These are phyloP conservation scores for Scenedesmus sp. DNA, from an alignment of 163 green algal genomes.

Conservation along the genomic window DNA sequence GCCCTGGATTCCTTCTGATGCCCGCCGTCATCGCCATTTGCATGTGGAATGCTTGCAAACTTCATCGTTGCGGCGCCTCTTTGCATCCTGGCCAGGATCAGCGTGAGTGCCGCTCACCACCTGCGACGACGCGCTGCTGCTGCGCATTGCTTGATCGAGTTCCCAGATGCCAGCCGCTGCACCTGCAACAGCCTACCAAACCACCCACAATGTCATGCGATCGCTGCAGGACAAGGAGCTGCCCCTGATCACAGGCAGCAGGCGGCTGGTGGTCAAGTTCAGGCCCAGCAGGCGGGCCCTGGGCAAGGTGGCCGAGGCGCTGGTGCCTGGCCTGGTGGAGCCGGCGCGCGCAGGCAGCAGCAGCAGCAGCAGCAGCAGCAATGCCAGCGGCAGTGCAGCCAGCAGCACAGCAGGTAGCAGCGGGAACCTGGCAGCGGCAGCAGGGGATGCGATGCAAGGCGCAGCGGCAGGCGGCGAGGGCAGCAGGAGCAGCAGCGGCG, in stretches of 20 bases:
- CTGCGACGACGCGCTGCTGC: no score
- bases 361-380: constrained; percentile 23
- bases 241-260: constrained; percentile 52
- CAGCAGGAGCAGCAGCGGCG: neutral
- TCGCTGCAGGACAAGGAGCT: constrained; percentile 48
- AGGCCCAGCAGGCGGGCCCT: constrained; percentile 61
- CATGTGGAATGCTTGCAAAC: no score
- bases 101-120: no score
- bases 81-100: no score
- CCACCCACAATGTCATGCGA: no score
- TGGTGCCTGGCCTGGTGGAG: constrained; percentile 54
- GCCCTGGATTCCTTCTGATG: no score
- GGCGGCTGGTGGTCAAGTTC: constrained; percentile 68
- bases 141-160: no score
- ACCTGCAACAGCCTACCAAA: neutral
- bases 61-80: no score
- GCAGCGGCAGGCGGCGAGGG: neutral
- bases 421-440: constrained; percentile 12
- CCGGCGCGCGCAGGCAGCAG: constrained; percentile 65
- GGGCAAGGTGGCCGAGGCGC: constrained; percentile 60
- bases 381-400: constrained; percentile 19
- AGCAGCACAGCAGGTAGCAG: constrained; percentile 3
- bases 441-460: neutral
- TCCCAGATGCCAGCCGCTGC: no score
- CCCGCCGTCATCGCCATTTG: no score